Base-by-base conservation (phyloP, 192 early-diverging fungal genomes). In the Coemansia sp. region DNA sequence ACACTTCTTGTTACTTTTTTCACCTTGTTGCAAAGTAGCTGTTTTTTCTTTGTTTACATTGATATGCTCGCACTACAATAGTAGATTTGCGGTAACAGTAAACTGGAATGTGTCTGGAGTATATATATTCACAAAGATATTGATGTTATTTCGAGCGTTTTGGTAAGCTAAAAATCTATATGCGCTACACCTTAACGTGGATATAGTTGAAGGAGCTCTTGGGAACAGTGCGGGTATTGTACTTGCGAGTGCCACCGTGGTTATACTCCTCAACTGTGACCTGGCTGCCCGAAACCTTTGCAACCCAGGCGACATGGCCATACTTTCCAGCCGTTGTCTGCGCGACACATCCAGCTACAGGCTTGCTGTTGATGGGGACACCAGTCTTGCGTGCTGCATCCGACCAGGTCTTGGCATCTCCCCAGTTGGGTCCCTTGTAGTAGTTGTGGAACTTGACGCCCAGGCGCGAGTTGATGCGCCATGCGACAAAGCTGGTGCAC, bases 231-330 rank as follows among this genome's bases (percentile, higher is more conserved):
- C 69, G 69, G 0, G 69, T 64, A 53, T 29, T 31, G 46, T 73
- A 73, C 40, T 37, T 52, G 51, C 59, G 58, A 9, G 35, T 56
- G 9, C 49, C 37, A 20, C 34, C 59, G 16, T 51, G 51, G 61
- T 77, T 77, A 70, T 77, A 77, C 75, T 77, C 75, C 46, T 77
- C 75, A 16, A 77, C 30, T 37, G 63, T 66, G 12, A 77, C 75
- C 13, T 42, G 65, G 61, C 49, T 64, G 23, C 75, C 75, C 10
- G 75, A 82, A 4, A 82, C 70, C 63, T 72, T 73, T 16, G 76
- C 51, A 3, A 79, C 76, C 67, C 71, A 79, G 9, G 76, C 71
- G 12, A 79, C 76, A 34, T 73, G 71, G 2, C 76, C 76, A 16
- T 59, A 58, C 23, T 26, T 56, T 12, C 70, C 77, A 16, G 63